Evolutionary conservation across 305 asterid genomes (phyloP), one percentile per base, ranked within the genome.

Genomic region (Plantago lanceolata): DNA sequence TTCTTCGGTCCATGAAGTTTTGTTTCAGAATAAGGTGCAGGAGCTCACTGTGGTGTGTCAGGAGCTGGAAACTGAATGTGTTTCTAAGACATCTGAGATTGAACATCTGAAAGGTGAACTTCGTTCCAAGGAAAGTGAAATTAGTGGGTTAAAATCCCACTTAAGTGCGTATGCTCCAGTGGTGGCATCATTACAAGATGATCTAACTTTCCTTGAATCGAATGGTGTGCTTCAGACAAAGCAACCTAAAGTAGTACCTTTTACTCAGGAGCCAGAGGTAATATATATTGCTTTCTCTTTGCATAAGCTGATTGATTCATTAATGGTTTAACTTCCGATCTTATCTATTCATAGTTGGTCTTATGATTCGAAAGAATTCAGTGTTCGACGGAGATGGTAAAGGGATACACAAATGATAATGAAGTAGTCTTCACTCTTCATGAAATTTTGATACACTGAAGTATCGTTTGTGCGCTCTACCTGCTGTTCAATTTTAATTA

Each of bases 11-110:
- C 61, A 73, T 53, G 95, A 81, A 50, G 76, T 80, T 67, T 64
- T 90, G 37, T 80, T 77, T 55, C 83, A 83, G 78, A 75, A 83
- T 71, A 90, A 85, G 77, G 86, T 86, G 73, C 84, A 70, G 56
- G 99, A 93, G 78, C 91, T 90, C 48, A 63, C 78, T 72, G 92
- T 77, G 64, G 80, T 63, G 8, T 93, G 87, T 63, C 70, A n/a
- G 73, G 76, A 40, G 63, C 89, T 90, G 37, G 77, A 74, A 76
- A 76, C 64, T 45, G 84, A 78, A 72, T 81, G 76, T 64, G 61
- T 72, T 75, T 72, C 81, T 5, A 90, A 86, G 69, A 63, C 78
- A 24, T 44, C 68, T 48, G 96, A 79, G 79, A 80, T 89, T 64
- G 86, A 80, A 75, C 77, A 49, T 57, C 82, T 87, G 96, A 83